A percentile compares a stretch with the other conserved stretches of the same genome.
These are phyloP conservation scores for Vicia sativa DNA, from an alignment of 306 rosid species.

Conservation along the genomic window DNA sequence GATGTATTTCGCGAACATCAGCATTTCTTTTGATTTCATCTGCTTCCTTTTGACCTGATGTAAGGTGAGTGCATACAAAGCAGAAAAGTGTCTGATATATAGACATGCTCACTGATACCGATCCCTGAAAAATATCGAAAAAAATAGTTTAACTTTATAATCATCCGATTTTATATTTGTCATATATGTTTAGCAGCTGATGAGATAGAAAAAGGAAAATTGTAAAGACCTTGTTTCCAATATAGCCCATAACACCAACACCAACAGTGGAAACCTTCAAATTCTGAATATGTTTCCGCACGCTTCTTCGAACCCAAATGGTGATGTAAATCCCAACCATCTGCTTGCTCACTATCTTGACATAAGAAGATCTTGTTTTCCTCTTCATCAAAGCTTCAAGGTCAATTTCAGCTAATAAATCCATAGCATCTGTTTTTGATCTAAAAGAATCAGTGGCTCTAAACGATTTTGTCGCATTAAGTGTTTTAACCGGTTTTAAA, in stretches of 20 bases:
- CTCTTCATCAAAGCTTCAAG: slow-evolving; percentile 79
- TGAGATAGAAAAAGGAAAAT: not conserved
- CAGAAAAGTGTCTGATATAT: slow-evolving; percentile 87
- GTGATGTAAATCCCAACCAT: slow-evolving; percentile 94
- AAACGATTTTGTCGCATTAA: slow-evolving; percentile 63
- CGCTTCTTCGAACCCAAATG: slow-evolving; percentile 83
- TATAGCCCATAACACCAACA: slow-evolving; percentile 98
- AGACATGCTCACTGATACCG: slow-evolving; percentile 91
- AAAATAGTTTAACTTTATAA: slow-evolving; percentile 29
- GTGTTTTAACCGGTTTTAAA: slow-evolving; percentile 54
- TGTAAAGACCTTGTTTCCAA: slow-evolving; percentile 84
- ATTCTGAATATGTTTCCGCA: slow-evolving; percentile 88
- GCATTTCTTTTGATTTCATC: slow-evolving; percentile 80
- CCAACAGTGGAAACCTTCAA: slow-evolving; percentile 90
- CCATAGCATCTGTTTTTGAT: slow-evolving; percentile 53
- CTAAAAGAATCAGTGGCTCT: slow-evolving; percentile 56
- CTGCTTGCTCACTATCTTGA: slow-evolving; percentile 91
- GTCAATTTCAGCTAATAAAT: slow-evolving; percentile 70
- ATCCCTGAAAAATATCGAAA: slow-evolving; percentile 62
- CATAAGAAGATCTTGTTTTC: slow-evolving; percentile 71
- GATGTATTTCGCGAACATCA: slow-evolving; percentile 75
- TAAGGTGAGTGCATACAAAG: slow-evolving; percentile 90
- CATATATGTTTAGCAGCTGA: slow-evolving; percentile 6
- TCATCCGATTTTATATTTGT: not conserved
- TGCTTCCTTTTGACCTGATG: slow-evolving; percentile 79